Conservation (phyloP, 2,329 filamentous ascomycete genomes). For the Xylaria hypoxylon region DNA sequence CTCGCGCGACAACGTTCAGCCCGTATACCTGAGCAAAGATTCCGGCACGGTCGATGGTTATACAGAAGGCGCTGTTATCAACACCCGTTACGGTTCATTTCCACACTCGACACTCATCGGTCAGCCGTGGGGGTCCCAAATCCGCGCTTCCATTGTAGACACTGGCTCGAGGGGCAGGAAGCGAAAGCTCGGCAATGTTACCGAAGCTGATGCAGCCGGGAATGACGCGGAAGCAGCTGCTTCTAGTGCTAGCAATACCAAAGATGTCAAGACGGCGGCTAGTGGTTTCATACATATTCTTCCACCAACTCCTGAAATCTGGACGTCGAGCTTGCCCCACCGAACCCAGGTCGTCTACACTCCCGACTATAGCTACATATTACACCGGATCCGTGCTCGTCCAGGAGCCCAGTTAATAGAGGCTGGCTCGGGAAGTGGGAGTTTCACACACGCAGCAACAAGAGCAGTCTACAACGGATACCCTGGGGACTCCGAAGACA, state of each 20-base stretch:
- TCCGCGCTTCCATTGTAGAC: constrained; percentile 88
- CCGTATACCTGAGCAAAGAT: constrained; percentile 74
- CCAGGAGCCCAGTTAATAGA: constrained; percentile 82
- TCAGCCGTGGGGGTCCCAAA: constrained; percentile 90
- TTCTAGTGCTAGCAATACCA: constrained; percentile 39
- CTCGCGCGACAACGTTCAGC: constrained; percentile 85
- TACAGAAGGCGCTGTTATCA: constrained; percentile 81
- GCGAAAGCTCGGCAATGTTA: constrained; percentile 62
- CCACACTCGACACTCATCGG: constrained; percentile 82
- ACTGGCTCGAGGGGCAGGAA: constrained; percentile 88
- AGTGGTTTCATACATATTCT: constrained; percentile 83
- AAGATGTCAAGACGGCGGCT: constrained; percentile 63
- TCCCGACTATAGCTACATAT: constrained; percentile 85
- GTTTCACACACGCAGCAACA: constrained; percentile 83
- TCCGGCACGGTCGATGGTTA: constrained; percentile 76
- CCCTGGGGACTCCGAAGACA: constrained; percentile 58
- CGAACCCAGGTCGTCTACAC: constrained; percentile 89
- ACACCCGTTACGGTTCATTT: constrained; percentile 94
- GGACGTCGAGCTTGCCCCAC: constrained; percentile 83
- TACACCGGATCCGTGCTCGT: constrained; percentile 79
- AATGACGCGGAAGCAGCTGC: constrained; percentile 49
- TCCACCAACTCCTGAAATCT: constrained; percentile 82
- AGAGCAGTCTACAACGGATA: constrained; percentile 82
- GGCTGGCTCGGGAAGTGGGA: constrained; percentile 84
- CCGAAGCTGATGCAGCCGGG: constrained; percentile 60